Base-by-base conservation (phyloP, 208 protist species). In the Phytomonas sp. region DNA sequence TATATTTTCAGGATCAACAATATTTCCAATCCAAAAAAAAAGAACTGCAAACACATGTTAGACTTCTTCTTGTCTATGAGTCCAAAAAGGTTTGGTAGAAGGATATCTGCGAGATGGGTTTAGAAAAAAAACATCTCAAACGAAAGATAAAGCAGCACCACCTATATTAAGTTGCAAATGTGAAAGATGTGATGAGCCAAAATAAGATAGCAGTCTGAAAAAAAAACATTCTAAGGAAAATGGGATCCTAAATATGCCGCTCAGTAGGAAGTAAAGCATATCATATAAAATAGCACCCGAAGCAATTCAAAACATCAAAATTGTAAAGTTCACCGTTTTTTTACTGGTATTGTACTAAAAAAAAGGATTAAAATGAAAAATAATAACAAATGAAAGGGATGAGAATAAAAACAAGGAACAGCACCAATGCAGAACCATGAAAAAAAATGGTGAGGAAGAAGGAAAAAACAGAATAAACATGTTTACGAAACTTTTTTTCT, bases 1-100 rank as follows among this genome's bases (percentile, higher is more conserved):
- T 11, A 56, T 61, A 20, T 34, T 37, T 67, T 37, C 2, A 28
- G 36, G 7, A 28, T 15, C 3, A 32, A 29, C 33, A 66, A 31
- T 20, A 62, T 32, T 67, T 30, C 40, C 34, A 60, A 17, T 60
- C 17, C 32, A 70, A 70, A 70, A 76, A 78, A 76, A 53, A 31
- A 34, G 60, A 66, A 75, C 2, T 15, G 40, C 3, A 51, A 51
- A 15, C 13, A 17, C 20, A 4, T 17, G 20, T 51, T 51, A 51
- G 40, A 2, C 40, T 51, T 51, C 40, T 51, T 6, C 1, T 4
- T 51, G 9, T n/a, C n/a, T n/a, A n/a, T n/a, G n/a, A n/a, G n/a
- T n/a, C n/a, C n/a, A 75, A 64, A 76, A 5, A 68, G 40, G 6
- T 4, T 46, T 34, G 34, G 59, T 26, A 37, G 65, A 20, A 64